These are phyloP conservation scores for Mycena maculata DNA, from an alignment of 768 basidiomycete species.

Conservation along the genomic window DNA sequence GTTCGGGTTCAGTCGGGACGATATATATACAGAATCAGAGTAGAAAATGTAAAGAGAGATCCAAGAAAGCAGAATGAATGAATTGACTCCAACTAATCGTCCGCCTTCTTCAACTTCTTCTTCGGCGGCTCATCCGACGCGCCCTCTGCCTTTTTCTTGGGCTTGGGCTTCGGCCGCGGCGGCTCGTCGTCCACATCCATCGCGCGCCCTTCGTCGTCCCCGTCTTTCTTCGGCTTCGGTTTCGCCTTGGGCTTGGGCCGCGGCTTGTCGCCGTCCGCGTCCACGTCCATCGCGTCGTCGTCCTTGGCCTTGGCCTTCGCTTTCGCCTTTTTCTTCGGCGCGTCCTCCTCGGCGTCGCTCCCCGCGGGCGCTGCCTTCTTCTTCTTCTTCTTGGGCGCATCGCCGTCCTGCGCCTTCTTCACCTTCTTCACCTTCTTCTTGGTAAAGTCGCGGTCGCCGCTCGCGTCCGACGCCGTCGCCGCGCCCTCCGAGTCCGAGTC, in stretches of 20 bases:
- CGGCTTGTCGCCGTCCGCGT: slow-evolving; percentile 54
- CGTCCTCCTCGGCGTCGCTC: slow-evolving; percentile 41
- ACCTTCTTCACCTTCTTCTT: slow-evolving; percentile 58
- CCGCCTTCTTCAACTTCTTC: slow-evolving; percentile 76
- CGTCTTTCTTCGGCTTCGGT: slow-evolving; percentile 58
- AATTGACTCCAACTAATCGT: slow-evolving; percentile 7
- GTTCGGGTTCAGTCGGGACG: too few relatives aligned
- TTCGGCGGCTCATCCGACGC: slow-evolving; percentile 69
- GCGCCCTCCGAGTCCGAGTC: slow-evolving; percentile 78
- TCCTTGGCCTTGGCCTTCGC: slow-evolving; percentile 41
- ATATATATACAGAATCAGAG: not conserved
- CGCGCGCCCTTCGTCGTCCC: slow-evolving; percentile 48
- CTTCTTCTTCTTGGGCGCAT: slow-evolving; percentile 54
- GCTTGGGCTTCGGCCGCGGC: slow-evolving; percentile 53
- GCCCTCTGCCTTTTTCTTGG: slow-evolving; percentile 55
- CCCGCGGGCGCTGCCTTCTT: slow-evolving; percentile 54
- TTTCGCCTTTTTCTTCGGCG: slow-evolving; percentile 47
- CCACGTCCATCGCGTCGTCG: slow-evolving; percentile 52
- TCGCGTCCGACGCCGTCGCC: slow-evolving; percentile 86
- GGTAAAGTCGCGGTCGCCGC: slow-evolving; percentile 77
- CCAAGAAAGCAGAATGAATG: not conserved
- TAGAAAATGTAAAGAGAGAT: not conserved
- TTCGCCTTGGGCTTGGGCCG: slow-evolving; percentile 62
- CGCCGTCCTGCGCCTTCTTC: slow-evolving; percentile 42
- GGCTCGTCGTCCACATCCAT: slow-evolving; percentile 52